A percentile compares a stretch with the other conserved stretches of the same genome.
Evolutionary conservation across 2,329 filamentous ascomycete genomes (phyloP).

Genomic region (Akanthomyces uredinophilus): DNA sequence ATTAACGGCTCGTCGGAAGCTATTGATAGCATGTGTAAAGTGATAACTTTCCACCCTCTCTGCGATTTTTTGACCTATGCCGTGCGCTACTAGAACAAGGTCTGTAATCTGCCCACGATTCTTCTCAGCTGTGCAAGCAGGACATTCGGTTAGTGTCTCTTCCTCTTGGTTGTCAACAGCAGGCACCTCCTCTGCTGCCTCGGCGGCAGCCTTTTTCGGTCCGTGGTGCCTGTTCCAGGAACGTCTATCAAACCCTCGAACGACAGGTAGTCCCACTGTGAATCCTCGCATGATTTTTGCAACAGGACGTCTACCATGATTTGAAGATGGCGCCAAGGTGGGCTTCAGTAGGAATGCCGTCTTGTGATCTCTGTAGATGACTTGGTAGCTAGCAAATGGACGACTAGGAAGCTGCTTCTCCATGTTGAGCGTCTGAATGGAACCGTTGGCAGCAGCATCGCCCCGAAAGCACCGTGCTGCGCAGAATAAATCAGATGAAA

Average conservation of each 20-base stretch:
- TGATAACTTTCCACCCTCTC: slow-evolving; percentile 94
- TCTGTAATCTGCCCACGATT: slow-evolving; percentile 71
- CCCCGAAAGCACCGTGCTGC: slow-evolving; percentile 55
- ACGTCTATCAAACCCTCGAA: slow-evolving; percentile 78
- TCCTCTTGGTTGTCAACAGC: slow-evolving; percentile 24
- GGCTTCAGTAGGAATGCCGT: slow-evolving; percentile 84
- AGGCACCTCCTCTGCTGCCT: slow-evolving; percentile 24
- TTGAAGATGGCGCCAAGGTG: slow-evolving; percentile 75
- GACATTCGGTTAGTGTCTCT: slow-evolving; percentile 33
- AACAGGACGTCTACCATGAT: slow-evolving; percentile 76
- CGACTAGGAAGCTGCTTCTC: slow-evolving; percentile 40
- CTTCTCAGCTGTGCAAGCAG: slow-evolving; percentile 59
- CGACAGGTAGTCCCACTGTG: slow-evolving; percentile 78
- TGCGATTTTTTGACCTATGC: slow-evolving; percentile 93
- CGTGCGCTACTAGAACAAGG: slow-evolving; percentile 84
- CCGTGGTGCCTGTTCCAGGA: slow-evolving; percentile 70
- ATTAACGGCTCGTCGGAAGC: slow-evolving; percentile 80
- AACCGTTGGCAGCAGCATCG: slow-evolving; percentile 53
- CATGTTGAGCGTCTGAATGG: slow-evolving; percentile 31
- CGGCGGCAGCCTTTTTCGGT: slow-evolving; percentile 32
- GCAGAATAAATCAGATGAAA: slow-evolving; percentile 53
- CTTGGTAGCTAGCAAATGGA: slow-evolving; percentile 69
- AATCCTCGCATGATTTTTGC: slow-evolving; percentile 79
- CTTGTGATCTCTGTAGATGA: slow-evolving; percentile 75
- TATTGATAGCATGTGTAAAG: slow-evolving; percentile 93